A percentile compares a stretch with the other conserved stretches of the same genome.
Conservation (phyloP, 768 basidiomycete genomes). For the Russula earlei region DNA sequence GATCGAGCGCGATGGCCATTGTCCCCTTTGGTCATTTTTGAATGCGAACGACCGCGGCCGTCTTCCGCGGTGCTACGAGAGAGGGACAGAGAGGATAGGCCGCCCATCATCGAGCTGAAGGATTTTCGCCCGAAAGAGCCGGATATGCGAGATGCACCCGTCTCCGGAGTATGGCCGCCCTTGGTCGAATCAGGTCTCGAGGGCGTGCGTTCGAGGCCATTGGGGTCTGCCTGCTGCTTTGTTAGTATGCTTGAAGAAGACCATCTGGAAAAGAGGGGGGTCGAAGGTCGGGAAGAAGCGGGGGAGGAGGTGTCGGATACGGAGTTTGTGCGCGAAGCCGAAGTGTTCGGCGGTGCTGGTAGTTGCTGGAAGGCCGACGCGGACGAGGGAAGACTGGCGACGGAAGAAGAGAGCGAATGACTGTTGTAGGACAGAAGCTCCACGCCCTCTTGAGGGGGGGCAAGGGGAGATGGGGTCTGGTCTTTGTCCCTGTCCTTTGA, state of each 20-base stretch:
- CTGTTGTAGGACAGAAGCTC: conserved; percentile 24
- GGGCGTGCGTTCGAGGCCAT: conserved; percentile 41
- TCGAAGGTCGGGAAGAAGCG: conserved; percentile 23
- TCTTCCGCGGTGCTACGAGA: conserved; percentile 35
- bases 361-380: conserved; percentile 14
- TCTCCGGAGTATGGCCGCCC: conserved; percentile 10
- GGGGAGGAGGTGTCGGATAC: conserved; percentile 20
- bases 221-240: conserved; percentile 37
- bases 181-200: conserved; percentile 22
- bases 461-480: conserved; percentile 14
- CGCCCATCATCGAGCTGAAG: conserved; percentile 62
- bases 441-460: conserved; percentile 27
- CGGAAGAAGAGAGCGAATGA: conserved; percentile 19
- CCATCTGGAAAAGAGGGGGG: conserved; percentile 25
- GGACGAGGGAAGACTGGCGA: conserved; percentile 19
- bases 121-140: conserved; percentile 56
- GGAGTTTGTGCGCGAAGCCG: conserved; percentile 23
- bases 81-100: conserved; percentile 55
- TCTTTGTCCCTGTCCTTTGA: conserved; percentile 23
- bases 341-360: conserved; percentile 9
- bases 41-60: conserved; percentile 39
- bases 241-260: conserved; percentile 26
- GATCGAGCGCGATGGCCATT: conserved; percentile 27
- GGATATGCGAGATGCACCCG: conserved; percentile 24
- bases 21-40: conserved; percentile 30